Evolutionary conservation across 129 eudicot species (phyloP).

Genomic region (Scalesia atractyloides): DNA sequence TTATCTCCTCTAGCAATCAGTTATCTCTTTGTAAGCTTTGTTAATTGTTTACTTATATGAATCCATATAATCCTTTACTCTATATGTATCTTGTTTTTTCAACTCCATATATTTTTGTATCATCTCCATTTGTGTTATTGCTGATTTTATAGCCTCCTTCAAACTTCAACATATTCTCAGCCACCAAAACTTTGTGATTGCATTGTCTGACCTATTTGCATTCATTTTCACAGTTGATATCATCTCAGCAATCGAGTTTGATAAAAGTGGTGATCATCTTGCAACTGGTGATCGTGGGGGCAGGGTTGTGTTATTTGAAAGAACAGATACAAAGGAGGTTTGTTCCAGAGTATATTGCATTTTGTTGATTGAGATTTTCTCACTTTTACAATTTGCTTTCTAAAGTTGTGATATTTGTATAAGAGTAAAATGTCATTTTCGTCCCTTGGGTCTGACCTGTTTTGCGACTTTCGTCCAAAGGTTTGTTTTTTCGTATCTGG

Average conservation of each 20-base stretch:
- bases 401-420: slow-evolving; percentile 1
- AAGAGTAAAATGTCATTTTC: too few relatives aligned
- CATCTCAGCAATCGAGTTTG: slow-evolving; percentile 98
- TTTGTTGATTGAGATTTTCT: slow-evolving; percentile 12
- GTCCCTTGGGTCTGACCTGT: too few relatives aligned
- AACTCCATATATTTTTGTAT: not conserved
- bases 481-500: too few relatives aligned
- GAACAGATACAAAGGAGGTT: slow-evolving; percentile 93
- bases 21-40: not conserved
- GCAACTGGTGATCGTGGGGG: slow-evolving; percentile 99
- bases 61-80: not conserved
- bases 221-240: slow-evolving; percentile 67
- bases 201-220: slow-evolving; percentile 15
- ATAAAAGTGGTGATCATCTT: slow-evolving; percentile 97
- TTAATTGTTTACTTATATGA: not conserved
- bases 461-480: too few relatives aligned
- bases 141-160: not conserved
- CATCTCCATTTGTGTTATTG: not conserved
- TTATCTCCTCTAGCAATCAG: not conserved
- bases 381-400: slow-evolving; percentile 8
- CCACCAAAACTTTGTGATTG: not conserved
- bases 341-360: slow-evolving; percentile 1
- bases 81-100: not conserved
- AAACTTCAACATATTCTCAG: not conserved
- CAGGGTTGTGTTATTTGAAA: slow-evolving; percentile 95